These are phyloP conservation scores for Cutaneotrichosporon sp. DNA, from an alignment of 1,284 basidiomycete species.

Conservation along the genomic window DNA sequence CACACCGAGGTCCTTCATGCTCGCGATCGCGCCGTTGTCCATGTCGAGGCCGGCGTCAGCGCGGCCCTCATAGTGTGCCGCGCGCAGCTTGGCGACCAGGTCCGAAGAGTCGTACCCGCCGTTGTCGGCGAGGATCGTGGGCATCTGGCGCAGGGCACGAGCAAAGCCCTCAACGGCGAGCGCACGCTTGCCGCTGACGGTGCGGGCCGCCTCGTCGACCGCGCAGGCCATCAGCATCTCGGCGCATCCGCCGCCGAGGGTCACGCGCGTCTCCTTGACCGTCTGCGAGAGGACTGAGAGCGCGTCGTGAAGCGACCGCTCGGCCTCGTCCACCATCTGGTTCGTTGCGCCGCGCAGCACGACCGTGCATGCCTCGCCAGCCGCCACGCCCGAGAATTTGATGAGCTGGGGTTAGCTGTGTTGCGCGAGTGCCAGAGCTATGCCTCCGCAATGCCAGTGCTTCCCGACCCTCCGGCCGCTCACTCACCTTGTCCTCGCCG, in stretches of 20 bases:
- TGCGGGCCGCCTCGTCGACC: slow-evolving; percentile 83
- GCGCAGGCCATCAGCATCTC: slow-evolving; percentile 98
- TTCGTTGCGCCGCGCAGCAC: slow-evolving; percentile 94
- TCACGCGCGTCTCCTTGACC: slow-evolving; percentile 91
- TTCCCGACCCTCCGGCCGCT: too few species aligned
- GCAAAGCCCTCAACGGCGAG: slow-evolving; percentile 91
- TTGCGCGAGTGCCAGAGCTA: too few species aligned
- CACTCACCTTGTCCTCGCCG: slow-evolving; percentile 88
- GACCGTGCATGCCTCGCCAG: slow-evolving; percentile 98
- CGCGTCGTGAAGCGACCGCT: slow-evolving; percentile 95
- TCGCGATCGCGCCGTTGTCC: slow-evolving; percentile 77
- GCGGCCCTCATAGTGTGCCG: slow-evolving; percentile 90
- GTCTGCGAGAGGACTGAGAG: slow-evolving; percentile 96
- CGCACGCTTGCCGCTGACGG: slow-evolving; percentile 90
- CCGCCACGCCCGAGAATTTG: slow-evolving; percentile 98
- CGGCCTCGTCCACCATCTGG: slow-evolving; percentile 99
- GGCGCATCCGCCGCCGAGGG: slow-evolving; percentile 93
- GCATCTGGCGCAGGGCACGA: slow-evolving; percentile 79
- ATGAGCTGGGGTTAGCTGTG: slow-evolving; percentile 65
- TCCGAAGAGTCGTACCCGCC: slow-evolving; percentile 98
- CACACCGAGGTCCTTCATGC: slow-evolving; percentile 83
- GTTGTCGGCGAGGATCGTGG: slow-evolving; percentile 95
- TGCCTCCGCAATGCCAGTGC: too few species aligned
- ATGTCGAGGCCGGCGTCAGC: slow-evolving; percentile 90
- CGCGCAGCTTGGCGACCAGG: slow-evolving; percentile 82